Evolutionary conservation across 2,329 filamentous ascomycete species (phyloP).

Genomic region (Aureobasidium sp.): DNA sequence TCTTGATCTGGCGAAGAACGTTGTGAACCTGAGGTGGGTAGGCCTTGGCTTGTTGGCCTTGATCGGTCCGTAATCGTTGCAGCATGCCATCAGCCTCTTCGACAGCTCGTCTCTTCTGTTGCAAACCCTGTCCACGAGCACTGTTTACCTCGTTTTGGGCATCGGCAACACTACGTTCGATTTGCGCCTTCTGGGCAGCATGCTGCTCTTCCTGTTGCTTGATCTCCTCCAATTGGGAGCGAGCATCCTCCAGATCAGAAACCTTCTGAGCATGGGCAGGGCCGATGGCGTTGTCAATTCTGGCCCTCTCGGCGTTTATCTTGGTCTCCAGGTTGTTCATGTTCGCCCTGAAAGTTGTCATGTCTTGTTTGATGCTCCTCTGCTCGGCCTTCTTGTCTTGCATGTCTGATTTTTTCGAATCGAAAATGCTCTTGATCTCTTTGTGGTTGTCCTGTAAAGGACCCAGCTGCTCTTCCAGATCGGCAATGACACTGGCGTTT

Average conservation of each 20-base stretch:
- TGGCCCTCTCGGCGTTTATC: slow-evolving; percentile 50
- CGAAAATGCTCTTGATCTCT: slow-evolving; percentile 46
- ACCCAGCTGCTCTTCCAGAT: slow-evolving; percentile 30
- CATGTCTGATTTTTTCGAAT: slow-evolving; percentile 29
- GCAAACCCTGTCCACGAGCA: slow-evolving; percentile 23
- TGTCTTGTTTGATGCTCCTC: slow-evolving; percentile 54
- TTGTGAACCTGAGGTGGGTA: slow-evolving; percentile 58
- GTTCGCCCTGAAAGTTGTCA: slow-evolving; percentile 46
- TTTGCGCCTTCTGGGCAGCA: slow-evolving; percentile 29
- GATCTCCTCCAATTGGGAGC: slow-evolving; percentile 19
- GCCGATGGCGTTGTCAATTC: slow-evolving; percentile 58
- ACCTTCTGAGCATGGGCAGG: slow-evolving; percentile 59
- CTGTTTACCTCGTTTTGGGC: slow-evolving; percentile 33
- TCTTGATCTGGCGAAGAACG: slow-evolving; percentile 61
- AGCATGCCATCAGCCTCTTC: slow-evolving; percentile 43
- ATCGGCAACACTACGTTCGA: slow-evolving; percentile 32
- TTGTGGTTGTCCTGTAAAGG: slow-evolving; percentile 43
- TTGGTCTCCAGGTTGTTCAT: slow-evolving; percentile 38
- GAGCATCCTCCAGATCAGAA: slow-evolving; percentile 51
- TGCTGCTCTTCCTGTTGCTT: slow-evolving; percentile 45
- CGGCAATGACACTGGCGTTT: slow-evolving; percentile 30
- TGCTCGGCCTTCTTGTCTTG: slow-evolving; percentile 45
- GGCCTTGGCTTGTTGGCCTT: slow-evolving; percentile 54
- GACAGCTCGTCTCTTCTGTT: slow-evolving; percentile 22
- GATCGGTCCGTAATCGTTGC: slow-evolving; percentile 47